Conservation (phyloP, 1,284 basidiomycete species). For the Caloboletus firmus region DNA sequence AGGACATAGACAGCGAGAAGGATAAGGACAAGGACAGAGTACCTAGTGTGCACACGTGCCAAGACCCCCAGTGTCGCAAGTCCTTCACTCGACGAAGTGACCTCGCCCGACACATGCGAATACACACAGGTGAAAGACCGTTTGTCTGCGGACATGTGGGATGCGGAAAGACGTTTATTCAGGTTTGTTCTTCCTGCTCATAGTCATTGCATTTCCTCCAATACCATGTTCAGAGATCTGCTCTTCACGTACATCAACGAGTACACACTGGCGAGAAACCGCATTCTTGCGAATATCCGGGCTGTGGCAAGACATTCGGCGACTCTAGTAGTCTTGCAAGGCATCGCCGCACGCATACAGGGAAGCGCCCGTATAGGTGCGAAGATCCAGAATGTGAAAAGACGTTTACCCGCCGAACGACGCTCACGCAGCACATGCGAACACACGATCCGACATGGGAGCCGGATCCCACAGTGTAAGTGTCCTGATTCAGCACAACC, state of each 20-base stretch:
- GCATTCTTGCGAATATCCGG: slow-evolving; percentile 83
- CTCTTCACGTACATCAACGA: slow-evolving; percentile 81
- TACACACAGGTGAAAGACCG: slow-evolving; percentile 87
- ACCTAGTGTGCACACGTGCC: slow-evolving; percentile 50
- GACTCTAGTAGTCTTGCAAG: slow-evolving; percentile 87
- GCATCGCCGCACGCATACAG: slow-evolving; percentile 84
- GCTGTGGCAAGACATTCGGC: slow-evolving; percentile 80
- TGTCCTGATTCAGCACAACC: slow-evolving; percentile 15
- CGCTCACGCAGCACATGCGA: slow-evolving; percentile 78
- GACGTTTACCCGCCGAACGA: slow-evolving; percentile 81
- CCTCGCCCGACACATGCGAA: slow-evolving; percentile 76
- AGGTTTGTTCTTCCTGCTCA: slow-evolving; percentile 47
- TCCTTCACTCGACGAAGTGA: slow-evolving; percentile 76
- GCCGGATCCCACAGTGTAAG: slow-evolving; percentile 76
- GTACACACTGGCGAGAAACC: slow-evolving; percentile 91
- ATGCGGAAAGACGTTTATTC: slow-evolving; percentile 84
- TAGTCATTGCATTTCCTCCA: slow-evolving; percentile 6
- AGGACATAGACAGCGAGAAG: slow-evolving; percentile 36
- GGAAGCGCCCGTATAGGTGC: slow-evolving; percentile 80
- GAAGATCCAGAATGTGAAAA: slow-evolving; percentile 78
- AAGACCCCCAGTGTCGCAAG: slow-evolving; percentile 69
- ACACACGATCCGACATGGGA: slow-evolving; percentile 80
- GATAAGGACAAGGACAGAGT: slow-evolving; percentile 35
- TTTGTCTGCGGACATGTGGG: slow-evolving; percentile 68
- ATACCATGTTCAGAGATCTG: slow-evolving; percentile 61